Evolutionary conservation across 163 green algal species (phyloP).

Genomic region (Scenedesmus sp.): DNA sequence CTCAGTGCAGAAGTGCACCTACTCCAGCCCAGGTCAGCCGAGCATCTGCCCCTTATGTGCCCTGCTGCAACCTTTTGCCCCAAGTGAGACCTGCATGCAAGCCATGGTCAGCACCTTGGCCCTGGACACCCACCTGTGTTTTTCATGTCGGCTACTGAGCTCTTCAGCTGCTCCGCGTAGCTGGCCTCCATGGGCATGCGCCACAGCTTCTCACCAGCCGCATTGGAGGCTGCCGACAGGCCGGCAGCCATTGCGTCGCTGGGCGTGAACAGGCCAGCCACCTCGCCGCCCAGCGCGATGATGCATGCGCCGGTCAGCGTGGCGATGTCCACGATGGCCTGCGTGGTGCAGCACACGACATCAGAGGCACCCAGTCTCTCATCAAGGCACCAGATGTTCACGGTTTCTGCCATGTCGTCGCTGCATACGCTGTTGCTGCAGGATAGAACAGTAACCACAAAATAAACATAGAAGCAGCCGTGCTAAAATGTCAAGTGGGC

Average conservation of each 20-base stretch:
- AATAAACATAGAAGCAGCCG: too few relatives aligned
- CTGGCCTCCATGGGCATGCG: conserved; percentile 93
- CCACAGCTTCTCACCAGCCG: conserved; percentile 84
- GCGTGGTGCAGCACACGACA: not conserved
- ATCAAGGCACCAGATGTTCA: too few relatives aligned
- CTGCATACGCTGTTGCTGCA: too few relatives aligned
- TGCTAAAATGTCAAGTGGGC: too few relatives aligned
- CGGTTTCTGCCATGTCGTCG: too few relatives aligned
- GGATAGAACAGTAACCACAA: too few relatives aligned
- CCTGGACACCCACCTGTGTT: conserved; percentile 73
- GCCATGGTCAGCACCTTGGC: not conserved
- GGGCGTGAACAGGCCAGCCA: conserved; percentile 81
- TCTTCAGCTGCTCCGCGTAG: conserved; percentile 94
- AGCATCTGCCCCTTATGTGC: too few relatives aligned
- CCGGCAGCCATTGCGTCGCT: conserved; percentile 78
- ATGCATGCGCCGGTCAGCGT: conserved; percentile 95
- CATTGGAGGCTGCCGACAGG: conserved; percentile 71
- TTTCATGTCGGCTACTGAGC: conserved; percentile 88
- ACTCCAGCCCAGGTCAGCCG: too few relatives aligned
- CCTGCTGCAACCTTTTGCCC: too few relatives aligned
- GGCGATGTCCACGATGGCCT: conserved; percentile 92
- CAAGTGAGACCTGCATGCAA: too few relatives aligned
- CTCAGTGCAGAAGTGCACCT: too few relatives aligned
- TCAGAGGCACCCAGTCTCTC: too few relatives aligned
- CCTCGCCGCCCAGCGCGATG: conserved; percentile 70